Evolutionary conservation across 345 rosid genomes (phyloP), one percentile per base, ranked within the genome.

Genomic region (Carallia pectinifolia): DNA sequence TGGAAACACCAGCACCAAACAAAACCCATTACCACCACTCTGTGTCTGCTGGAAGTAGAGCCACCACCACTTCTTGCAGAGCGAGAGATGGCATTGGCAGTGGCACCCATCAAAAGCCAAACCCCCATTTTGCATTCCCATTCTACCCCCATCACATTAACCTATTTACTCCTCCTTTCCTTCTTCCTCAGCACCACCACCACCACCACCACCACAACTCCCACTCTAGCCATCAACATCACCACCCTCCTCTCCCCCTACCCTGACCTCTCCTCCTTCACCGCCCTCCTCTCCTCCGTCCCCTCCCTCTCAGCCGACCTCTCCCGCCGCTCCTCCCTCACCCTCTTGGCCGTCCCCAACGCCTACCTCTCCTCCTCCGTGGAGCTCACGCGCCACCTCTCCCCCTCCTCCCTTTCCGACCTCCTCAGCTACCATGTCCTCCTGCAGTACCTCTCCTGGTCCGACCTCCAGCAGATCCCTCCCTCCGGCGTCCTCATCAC

Each of bases 371-470:
- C 92, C 39, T 68, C 90, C 48, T 66, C 79, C 58, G 64, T 70
- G 1, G 89, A 81, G 40, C 66, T 82, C 88, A 88, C 91, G 73
- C 90, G 86, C 85, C 92, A 52, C 76, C 85, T 92, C 74, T 72
- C 91, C n/a, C 87, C 87, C 1, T 68, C 86, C 61, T 60, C 90
- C 1, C 84, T 88, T 33, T 88, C 92, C 53, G 97, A 95, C 89
- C 87, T 95, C 82, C 87, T 92, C 76, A 88, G 97, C 67, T 92
- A 86, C 83, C 90, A 95, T 74, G 80, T 92, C 67, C 88, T 95
- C 30, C 86, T 95, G 53, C 90, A 89, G 53, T 95, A 79, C 87
- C 71, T 92, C 76, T 89, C 96, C 36, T 77, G 75, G 73, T 58
- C 80, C 17, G 88, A 83, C 80, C 94, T 95, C 80, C 86, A 69